phyloP scores from a whole-genome alignment of 768 basidiomycete genomes.

The Megacollybia marginata region DNA sequence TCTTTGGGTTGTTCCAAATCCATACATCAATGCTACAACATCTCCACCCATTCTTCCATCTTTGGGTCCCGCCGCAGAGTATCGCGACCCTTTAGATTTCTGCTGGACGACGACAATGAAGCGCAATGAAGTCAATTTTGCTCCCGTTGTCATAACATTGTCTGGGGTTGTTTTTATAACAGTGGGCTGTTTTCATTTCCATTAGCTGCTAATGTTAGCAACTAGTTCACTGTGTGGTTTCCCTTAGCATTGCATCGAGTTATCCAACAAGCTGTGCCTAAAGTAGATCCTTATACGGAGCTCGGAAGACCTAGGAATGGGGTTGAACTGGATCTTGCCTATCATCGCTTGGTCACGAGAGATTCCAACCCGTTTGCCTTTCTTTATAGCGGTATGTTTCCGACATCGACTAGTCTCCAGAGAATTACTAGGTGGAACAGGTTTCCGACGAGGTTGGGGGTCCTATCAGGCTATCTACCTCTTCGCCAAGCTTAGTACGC shows the following conservation, averaged over 20 bases:
- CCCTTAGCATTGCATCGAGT: slow-evolving; percentile 54
- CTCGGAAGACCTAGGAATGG: slow-evolving; percentile 54
- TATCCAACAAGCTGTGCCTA: slow-evolving; percentile 51
- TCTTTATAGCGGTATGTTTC: slow-evolving; percentile 49
- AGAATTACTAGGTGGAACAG: slow-evolving; percentile 23
- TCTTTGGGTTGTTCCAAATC: slow-evolving; percentile 66
- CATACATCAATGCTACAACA: slow-evolving; percentile 51
- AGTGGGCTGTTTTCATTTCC: slow-evolving; percentile 28
- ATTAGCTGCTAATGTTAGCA: not conserved
- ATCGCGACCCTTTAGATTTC: slow-evolving; percentile 58
- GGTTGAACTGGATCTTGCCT: slow-evolving; percentile 60
- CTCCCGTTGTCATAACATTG: slow-evolving; percentile 53
- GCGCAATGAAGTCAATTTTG: slow-evolving; percentile 60
- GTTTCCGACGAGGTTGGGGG: slow-evolving; percentile 64
- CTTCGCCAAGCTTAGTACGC: slow-evolving; percentile 61
- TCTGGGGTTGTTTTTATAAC: slow-evolving; percentile 41
- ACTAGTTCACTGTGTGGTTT: slow-evolving; percentile 62
- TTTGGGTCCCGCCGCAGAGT: slow-evolving; percentile 49
- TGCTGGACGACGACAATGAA: slow-evolving; percentile 79
- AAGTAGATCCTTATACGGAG: slow-evolving; percentile 61
- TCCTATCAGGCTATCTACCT: slow-evolving; percentile 59
- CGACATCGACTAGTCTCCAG: slow-evolving; percentile 8
- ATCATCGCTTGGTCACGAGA: slow-evolving; percentile 53
- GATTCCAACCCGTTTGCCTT: slow-evolving; percentile 67
- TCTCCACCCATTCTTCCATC: slow-evolving; percentile 41